A percentile compares a stretch with the other conserved stretches of the same genome.
Evolutionary conservation across 2,329 filamentous ascomycete species (phyloP).

Genomic region (Colletotrichum melonis): DNA sequence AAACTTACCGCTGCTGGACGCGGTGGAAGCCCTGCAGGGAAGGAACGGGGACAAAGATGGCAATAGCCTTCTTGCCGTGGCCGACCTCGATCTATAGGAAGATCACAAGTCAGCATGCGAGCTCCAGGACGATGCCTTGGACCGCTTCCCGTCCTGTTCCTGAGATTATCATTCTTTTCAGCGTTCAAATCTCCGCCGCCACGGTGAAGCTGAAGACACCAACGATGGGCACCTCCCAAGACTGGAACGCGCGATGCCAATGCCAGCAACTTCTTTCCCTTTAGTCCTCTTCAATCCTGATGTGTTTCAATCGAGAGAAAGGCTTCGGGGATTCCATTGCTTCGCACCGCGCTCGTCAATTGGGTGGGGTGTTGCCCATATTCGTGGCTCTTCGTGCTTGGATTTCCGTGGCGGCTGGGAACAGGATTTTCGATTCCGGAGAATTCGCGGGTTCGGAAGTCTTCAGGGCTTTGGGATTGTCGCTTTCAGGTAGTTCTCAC

Average conservation of each 20-base stretch:
- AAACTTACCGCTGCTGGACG: slow-evolving; percentile 96
- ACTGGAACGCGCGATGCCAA: neutral
- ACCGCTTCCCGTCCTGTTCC: slow-evolving; percentile 83
- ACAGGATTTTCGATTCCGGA: slow-evolving; percentile 26
- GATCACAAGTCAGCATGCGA: slow-evolving; percentile 80
- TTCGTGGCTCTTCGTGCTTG: no score
- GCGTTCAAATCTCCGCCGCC: slow-evolving; percentile 39
- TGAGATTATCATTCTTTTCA: slow-evolving; percentile 39
- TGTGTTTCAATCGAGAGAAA: slow-evolving; percentile 27
- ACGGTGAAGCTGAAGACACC: slow-evolving; percentile 16
- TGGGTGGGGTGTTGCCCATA: neutral
- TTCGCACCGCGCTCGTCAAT: neutral
- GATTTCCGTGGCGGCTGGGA: slow-evolving; percentile 28
- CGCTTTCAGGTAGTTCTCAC: slow-evolving; percentile 74
- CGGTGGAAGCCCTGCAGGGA: slow-evolving; percentile 99
- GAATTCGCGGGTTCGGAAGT: slow-evolving; percentile 1
- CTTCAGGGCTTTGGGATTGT: slow-evolving; percentile 2
- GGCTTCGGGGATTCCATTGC: neutral
- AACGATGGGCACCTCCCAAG: neutral
- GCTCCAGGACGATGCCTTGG: slow-evolving; percentile 78
- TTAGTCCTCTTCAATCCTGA: neutral
- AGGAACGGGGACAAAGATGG: slow-evolving; percentile 99
- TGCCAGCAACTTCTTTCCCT: neutral
- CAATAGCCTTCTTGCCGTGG: slow-evolving; percentile 99
- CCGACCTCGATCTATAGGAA: slow-evolving; percentile 96